phyloP scores from a whole-genome alignment of 2,329 filamentous ascomycete genomes.

The Neoscytalidium dimidiatum region DNA sequence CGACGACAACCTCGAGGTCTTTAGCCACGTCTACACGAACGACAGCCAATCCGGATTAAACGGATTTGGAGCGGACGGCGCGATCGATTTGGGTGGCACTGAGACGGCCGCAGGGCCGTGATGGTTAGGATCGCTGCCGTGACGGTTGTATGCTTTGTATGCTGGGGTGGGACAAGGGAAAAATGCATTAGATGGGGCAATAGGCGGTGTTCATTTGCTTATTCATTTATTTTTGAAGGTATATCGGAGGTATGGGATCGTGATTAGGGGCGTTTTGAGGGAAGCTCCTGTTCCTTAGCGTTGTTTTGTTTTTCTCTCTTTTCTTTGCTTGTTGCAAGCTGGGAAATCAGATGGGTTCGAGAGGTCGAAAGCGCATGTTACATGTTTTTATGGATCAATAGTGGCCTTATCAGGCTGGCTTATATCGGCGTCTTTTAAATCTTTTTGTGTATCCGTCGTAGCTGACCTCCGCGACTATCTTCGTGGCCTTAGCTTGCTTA shows the following conservation, averaged over 20 bases:
- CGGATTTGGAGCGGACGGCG: slow-evolving; percentile 19
- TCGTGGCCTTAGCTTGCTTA: no score
- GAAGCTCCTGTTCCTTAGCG: no score
- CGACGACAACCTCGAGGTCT: slow-evolving; percentile 61
- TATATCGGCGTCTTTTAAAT: no score
- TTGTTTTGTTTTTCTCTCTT: no score
- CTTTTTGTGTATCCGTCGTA: no score
- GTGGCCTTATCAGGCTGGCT: no score
- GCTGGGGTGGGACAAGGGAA: background rate
- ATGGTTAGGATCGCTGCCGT: background rate
- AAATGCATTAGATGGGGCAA: background rate
- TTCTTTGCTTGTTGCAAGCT: no score
- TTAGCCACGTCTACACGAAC: slow-evolving; percentile 49
- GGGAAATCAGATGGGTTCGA: no score
- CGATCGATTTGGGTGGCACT: slow-evolving; percentile 6
- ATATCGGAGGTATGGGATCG: background rate
- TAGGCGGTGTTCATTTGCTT: background rate
- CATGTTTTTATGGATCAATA: no score
- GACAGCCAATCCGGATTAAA: slow-evolving; percentile 21
- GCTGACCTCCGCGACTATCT: no score
- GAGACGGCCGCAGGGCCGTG: slow-evolving; percentile 7
- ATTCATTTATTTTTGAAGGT: no score
- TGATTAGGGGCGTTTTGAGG: background rate
- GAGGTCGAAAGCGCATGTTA: no score
- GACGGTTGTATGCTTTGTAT: background rate